A percentile compares a stretch with the other conserved stretches of the same genome.
Conservation (phyloP, 768 basidiomycete genomes). For the Trichaptum fuscoviolaceum region DNA sequence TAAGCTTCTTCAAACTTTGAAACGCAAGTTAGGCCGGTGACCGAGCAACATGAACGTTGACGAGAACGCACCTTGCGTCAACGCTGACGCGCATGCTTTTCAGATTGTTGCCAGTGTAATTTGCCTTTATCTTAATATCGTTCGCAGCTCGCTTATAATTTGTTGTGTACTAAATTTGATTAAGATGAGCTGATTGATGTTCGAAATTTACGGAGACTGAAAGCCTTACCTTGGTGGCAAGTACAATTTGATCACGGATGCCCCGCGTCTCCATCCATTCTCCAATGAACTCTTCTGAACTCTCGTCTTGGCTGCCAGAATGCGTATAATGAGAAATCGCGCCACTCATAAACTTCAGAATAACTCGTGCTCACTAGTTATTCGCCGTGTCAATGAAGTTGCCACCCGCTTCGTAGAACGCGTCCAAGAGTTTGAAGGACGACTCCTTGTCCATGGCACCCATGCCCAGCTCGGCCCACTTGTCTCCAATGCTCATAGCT, state of each 20-base stretch:
- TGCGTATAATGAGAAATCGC: neutral
- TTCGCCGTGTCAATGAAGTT: slow-evolving; percentile 33
- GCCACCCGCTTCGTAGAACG: slow-evolving; percentile 29
- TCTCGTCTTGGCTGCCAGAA: slow-evolving; percentile 30
- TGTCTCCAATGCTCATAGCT: slow-evolving; percentile 34
- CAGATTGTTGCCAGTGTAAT: slow-evolving; percentile 43
- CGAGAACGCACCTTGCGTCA: slow-evolving; percentile 21
- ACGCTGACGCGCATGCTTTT: slow-evolving; percentile 40
- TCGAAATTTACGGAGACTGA: no score
- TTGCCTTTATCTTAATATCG: slow-evolving; percentile 26
- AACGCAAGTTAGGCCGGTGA: neutral
- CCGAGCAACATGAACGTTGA: no score
- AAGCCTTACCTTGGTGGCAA: slow-evolving; percentile 23
- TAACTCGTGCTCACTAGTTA: slow-evolving; percentile 22
- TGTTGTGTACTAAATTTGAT: slow-evolving; percentile 10
- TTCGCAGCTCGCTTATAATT: slow-evolving; percentile 23
- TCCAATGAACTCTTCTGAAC: slow-evolving; percentile 34
- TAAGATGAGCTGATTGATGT: neutral
- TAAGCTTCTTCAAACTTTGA: slow-evolving; percentile 39
- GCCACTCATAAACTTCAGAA: no score
- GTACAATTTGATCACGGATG: slow-evolving; percentile 32
- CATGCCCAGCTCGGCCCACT: slow-evolving; percentile 26
- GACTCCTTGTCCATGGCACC: slow-evolving; percentile 31
- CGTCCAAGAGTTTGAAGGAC: slow-evolving; percentile 35
- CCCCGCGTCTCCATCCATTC: slow-evolving; percentile 36